Base-by-base conservation (phyloP, 192 early-diverging fungal species). In the Helicostylum pulchrum region DNA sequence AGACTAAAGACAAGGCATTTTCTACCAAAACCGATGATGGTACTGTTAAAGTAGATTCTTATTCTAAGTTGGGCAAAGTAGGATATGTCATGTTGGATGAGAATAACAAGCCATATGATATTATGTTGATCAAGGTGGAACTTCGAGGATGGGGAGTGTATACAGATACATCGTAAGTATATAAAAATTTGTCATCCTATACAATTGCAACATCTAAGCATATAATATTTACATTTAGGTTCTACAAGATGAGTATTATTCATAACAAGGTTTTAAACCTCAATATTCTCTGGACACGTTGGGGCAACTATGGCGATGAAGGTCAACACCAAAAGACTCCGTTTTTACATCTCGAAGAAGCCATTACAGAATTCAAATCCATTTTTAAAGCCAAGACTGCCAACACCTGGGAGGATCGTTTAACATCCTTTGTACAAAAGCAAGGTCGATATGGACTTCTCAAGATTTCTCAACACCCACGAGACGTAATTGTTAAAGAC, bases 331-430 rank as follows among this genome's bases (percentile, higher is more conserved):
- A 87, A 72, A 74, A 43, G 14, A 78, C 68, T 3, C 74, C 71
- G 8, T 53, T 49, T 15, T 10, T 59, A 4, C 36, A 56, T 46
- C 12, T 75, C 32, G 65, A 78, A 6, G 45, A 34, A 0, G 85
- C 80, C 11, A 68, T 81, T 26, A 5, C 26, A 12, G 79, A 72
- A 7, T 93, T 93, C 72, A 55, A 82, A 45, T 73, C 62, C 7
- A 90, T 90, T 46, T 92, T 89, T 61, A 77, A 53, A 17, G 68
- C 76, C 42, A 92, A 91, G 76, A 92, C 90, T 12, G 77, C 67
- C 31, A 92, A 93, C 62, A 36, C 47, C 4, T 93, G 90, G 90
- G 67, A 54, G 0, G 71, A 83, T 31, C 78, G 88, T 2, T 67
- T 67, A 3, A 59, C 53, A 4, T 72, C 82, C 47, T 89, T 89